Evolutionary conservation across 2,329 filamentous ascomycete genomes (phyloP), one percentile per base, ranked within the genome.

Genomic region (Aspergillus tubingensis): DNA sequence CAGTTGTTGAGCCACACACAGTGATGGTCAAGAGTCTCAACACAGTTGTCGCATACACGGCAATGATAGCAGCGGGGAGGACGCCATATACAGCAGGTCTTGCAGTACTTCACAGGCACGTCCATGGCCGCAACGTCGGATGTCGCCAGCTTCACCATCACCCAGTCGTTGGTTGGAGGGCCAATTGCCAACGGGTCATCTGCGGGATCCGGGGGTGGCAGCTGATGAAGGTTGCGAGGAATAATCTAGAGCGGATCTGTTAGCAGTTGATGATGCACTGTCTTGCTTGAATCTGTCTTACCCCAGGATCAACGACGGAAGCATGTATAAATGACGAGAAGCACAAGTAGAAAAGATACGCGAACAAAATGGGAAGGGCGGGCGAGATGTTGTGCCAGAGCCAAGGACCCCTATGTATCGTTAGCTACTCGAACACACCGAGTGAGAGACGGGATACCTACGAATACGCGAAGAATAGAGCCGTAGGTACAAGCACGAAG

Each of bases 1-100:
- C 95, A 99, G 76, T 99, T 99, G 79, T 99, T 99, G 65, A 99
- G 86, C 95, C 95, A 99, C 15, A 98, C 93, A 72, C 95, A 99
- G 77, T 99, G 95, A 72, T 99, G 95, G 72, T 99, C 95, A 67
- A 97, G 92, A 0, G 92, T 96, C 77, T 99, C 95, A 62, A 99
- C 86, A 75, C 95, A 99, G 76, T 96, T 97, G 78, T 99, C 94
- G 79, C 95, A 99, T 27, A 96, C 85, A 59, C 95, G 91, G 78
- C 95, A 99, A 79, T 99, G 95, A 73, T 99, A 96, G 60, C 92
- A 92, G 60, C 95, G 91, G 27, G 94, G 93, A 38, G 95, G 95
- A 2, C 95, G 90, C 95, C 95, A 99, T 67, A 99, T 93, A 71
- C 92, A 92, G 82, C 95, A 99, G 17, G 93, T 96, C 74, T 93